phyloP scores from a whole-genome alignment of 257 asterid species.

The Schizonepeta tenuifolia region DNA sequence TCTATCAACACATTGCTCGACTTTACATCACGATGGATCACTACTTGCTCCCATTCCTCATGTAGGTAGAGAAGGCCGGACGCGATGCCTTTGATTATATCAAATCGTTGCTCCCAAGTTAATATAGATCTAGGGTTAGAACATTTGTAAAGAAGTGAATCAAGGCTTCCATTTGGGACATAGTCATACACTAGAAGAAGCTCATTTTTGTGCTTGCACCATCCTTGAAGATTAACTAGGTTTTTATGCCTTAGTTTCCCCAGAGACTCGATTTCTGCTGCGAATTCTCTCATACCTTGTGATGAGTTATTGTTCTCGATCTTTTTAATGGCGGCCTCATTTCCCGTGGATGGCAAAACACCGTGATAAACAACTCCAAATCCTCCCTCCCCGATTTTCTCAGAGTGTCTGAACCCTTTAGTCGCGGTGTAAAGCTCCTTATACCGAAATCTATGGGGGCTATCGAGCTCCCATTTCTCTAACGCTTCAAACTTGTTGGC shows the following conservation, averaged over 20 bases:
- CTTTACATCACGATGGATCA: constrained; percentile 77
- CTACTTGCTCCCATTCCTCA: constrained; percentile 85
- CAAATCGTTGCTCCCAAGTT: constrained; percentile 68
- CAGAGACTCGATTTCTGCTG: constrained; percentile 75
- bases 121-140: constrained; percentile 24
- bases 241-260: constrained; percentile 78
- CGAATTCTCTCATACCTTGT: constrained; percentile 76
- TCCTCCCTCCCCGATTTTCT: constrained; percentile 66
- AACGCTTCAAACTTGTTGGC: constrained; percentile 38
- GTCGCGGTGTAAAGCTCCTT: constrained; percentile 66
- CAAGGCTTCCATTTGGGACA: constrained; percentile 75
- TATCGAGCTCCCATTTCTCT: constrained; percentile 78
- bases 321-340: constrained; percentile 66
- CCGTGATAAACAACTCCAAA: constrained; percentile 79
- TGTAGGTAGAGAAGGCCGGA: constrained; percentile 73
- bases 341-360: constrained; percentile 44
- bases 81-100: constrained; percentile 63
- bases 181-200: constrained; percentile 77
- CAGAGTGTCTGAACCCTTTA: constrained; percentile 58
- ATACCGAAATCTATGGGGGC: constrained; percentile 69
- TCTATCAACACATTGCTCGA: constrained; percentile 77
- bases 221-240: constrained; percentile 76
- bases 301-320: constrained; percentile 53
- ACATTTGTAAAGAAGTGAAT: constrained; percentile 48
- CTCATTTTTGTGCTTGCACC: constrained; percentile 73